Conservation (phyloP, 2,329 filamentous ascomycete genomes). For the Spiromastix sp. region DNA sequence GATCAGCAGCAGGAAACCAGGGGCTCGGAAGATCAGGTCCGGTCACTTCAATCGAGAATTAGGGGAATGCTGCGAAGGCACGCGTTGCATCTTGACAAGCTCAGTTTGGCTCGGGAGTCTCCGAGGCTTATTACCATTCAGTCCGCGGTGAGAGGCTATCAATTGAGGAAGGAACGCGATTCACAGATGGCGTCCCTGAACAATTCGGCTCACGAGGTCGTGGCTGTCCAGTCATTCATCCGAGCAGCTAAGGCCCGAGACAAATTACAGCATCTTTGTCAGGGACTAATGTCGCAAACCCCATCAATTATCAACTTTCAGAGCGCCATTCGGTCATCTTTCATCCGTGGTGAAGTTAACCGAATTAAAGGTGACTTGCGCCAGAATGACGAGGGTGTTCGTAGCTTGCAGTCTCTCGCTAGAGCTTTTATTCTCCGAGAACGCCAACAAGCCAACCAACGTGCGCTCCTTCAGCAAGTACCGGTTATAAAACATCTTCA, state of each 20-base stretch:
- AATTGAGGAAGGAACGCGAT: conserved; percentile 28
- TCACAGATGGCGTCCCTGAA: conserved; percentile 32
- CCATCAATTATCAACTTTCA: conserved; percentile 23
- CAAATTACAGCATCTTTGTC: conserved; percentile 17
- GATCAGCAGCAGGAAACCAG: conserved; percentile 51
- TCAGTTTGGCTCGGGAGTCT: conserved; percentile 18
- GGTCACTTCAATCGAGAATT: conserved; percentile 45
- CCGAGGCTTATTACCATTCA: conserved; percentile 25
- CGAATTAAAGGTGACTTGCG: conserved; percentile 29
- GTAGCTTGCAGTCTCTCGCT: conserved; percentile 42
- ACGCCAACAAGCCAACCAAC: conserved; percentile 20
- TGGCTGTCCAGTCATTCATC: conserved; percentile 35
- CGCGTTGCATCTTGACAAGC: conserved; percentile 15
- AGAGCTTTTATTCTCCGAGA: conserved; percentile 32
- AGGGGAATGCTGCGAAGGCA: conserved; percentile 33
- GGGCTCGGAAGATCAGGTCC: conserved; percentile 54
- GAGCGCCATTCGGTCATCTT: conserved; percentile 22
- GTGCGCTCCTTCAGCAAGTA: conserved; percentile 22
- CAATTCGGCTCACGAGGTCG: conserved; percentile 31
- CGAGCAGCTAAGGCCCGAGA: conserved; percentile 28
- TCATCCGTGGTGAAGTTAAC: conserved; percentile 22
- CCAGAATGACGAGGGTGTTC: conserved; percentile 33
- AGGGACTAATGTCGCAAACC: conserved; percentile 20
- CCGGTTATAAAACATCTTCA: conserved; percentile 27
- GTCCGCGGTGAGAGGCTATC: conserved; percentile 10